Evolutionary conservation across 345 rosid species (phyloP).

Genomic region (Gossypium mustelinum): DNA sequence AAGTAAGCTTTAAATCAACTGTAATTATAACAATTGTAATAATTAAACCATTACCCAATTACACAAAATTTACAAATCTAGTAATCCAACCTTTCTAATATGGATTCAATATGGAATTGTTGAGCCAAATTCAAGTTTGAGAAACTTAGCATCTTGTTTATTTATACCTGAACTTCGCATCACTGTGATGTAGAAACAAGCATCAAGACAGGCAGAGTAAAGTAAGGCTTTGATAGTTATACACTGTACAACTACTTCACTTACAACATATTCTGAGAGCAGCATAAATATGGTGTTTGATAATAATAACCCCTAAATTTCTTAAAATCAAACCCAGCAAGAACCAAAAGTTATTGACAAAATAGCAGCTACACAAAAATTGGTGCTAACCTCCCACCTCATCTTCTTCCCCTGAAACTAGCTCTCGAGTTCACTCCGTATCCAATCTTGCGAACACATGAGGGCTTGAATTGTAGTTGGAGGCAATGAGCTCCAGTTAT

Average conservation of each 20-base stretch:
- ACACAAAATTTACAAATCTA: no score
- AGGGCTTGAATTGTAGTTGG: constrained; percentile 64
- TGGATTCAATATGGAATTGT: no score
- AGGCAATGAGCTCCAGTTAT: constrained; percentile 46
- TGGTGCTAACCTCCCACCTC: not conserved
- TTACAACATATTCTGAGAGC: not conserved
- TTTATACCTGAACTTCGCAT: not conserved
- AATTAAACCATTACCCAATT: no score
- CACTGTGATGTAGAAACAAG: not conserved
- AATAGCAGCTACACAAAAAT: constrained; percentile 2
- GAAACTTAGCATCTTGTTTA: no score
- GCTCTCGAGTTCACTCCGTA: constrained; percentile 43
- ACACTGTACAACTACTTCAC: not conserved
- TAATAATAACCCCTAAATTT: not conserved
- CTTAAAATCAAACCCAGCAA: not conserved
- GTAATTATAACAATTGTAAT: no score
- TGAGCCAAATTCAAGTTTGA: no score
- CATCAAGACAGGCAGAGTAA: not conserved
- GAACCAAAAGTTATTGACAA: not conserved
- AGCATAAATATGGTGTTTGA: not conserved
- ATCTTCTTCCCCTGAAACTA: not conserved
- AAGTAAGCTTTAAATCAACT: no score
- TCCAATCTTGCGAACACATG: constrained; percentile 86
- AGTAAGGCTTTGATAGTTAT: not conserved
- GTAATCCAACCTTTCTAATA: no score